phyloP scores from a whole-genome alignment of 176 grass and related monocot species.

The Oryza meyeriana region DNA sequence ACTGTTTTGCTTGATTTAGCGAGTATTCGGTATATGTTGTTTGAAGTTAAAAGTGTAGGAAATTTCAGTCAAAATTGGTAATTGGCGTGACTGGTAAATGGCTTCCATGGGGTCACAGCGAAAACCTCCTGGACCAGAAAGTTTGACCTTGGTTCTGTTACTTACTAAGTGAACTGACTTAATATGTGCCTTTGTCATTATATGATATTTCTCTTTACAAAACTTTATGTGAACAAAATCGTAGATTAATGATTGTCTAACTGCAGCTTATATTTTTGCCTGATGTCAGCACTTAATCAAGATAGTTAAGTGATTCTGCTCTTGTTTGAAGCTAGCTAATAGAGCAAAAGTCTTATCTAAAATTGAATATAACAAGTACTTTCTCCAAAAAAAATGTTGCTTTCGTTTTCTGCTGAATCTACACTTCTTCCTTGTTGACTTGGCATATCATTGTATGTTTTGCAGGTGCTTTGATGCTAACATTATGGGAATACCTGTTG shows the following conservation, averaged over 20 bases:
- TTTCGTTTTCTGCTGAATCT: constrained; percentile 3
- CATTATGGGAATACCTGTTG: constrained; percentile 69
- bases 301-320: not conserved
- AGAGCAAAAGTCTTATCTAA: not conserved
- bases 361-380: constrained; percentile 10
- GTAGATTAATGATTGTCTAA: not conserved
- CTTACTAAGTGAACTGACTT: not conserved
- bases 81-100: not conserved
- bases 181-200: not conserved
- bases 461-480: constrained; percentile 77
- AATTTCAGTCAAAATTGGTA: not conserved
- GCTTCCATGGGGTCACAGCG: not conserved
- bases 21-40: not conserved
- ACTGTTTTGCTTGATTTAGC: constrained; percentile 8
- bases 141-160: not conserved
- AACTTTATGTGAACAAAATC: not conserved
- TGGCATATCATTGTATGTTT: constrained; percentile 22
- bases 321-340: constrained; percentile 1
- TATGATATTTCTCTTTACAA: constrained; percentile 8
- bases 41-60: not conserved
- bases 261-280: constrained; percentile 9
- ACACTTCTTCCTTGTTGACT: constrained; percentile 23
- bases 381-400: constrained; percentile 21
- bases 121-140: not conserved
- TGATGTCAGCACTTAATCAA: not conserved